Evolutionary conservation across 2,329 filamentous ascomycete species (phyloP).

Genomic region (Chrysosporium queenslandicum): DNA sequence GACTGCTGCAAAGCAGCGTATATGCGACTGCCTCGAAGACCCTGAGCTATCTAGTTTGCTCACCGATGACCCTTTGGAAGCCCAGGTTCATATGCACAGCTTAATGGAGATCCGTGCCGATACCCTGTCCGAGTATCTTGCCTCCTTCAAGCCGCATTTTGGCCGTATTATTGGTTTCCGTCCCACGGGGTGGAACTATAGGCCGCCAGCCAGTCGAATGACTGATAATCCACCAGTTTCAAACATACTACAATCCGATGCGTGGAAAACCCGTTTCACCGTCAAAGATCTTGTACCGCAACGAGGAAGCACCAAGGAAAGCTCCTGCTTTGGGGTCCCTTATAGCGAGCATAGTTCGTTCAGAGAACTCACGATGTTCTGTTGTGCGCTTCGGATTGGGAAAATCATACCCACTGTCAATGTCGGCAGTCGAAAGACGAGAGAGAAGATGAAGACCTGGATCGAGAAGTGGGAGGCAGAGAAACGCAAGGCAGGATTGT

Average conservation of each 20-base stretch:
- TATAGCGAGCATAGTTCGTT: constrained; percentile 96
- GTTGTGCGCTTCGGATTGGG: constrained; percentile 76
- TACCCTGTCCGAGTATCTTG: constrained; percentile 79
- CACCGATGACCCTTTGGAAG: constrained; percentile 68
- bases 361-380: constrained; percentile 84
- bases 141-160: constrained; percentile 70
- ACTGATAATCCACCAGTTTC: constrained; percentile 54
- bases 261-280: constrained; percentile 67
- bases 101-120: constrained; percentile 89
- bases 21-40: constrained; percentile 77
- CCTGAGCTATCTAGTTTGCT: constrained; percentile 66
- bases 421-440: constrained; percentile 53
- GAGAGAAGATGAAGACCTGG: constrained; percentile 58
- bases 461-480: constrained; percentile 54
- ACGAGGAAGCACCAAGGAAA: constrained; percentile 69
- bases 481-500: constrained; percentile 53
- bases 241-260: constrained; percentile 54
- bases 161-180: constrained; percentile 80
- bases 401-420: constrained; percentile 93
- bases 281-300: constrained; percentile 67
- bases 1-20: constrained; percentile 67
- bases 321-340: constrained; percentile 84
- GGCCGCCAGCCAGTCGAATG: constrained; percentile 55
- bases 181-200: constrained; percentile 90
- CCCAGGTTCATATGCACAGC: constrained; percentile 96